phyloP scores from a whole-genome alignment of 257 asterid genomes.

The Solanum chilense region DNA sequence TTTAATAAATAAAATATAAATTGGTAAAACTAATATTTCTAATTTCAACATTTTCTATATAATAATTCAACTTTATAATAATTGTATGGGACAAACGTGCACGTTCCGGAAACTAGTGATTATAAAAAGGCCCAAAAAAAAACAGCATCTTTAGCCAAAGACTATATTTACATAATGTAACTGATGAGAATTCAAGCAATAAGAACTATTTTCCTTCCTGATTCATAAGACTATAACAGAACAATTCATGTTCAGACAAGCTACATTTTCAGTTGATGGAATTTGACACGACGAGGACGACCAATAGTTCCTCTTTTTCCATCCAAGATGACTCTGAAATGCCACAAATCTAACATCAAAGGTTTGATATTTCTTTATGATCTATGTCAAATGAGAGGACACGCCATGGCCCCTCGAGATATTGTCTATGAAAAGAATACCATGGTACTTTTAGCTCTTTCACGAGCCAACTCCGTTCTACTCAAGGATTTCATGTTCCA shows the following conservation, averaged over 20 bases:
- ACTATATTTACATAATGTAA: background rate
- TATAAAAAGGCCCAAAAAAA: background rate
- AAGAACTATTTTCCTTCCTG: background rate
- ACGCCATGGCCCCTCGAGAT: background rate
- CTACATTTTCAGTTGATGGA: background rate
- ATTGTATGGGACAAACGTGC: too few species aligned
- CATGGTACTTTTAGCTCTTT: background rate
- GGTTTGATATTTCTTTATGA: background rate
- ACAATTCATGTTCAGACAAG: background rate
- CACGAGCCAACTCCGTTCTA: background rate
- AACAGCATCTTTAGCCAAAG: background rate
- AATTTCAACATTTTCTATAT: too few species aligned
- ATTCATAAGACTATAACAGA: background rate
- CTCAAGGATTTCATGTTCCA: background rate
- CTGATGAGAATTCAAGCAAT: background rate
- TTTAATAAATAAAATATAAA: too few species aligned
- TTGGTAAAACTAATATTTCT: too few species aligned
- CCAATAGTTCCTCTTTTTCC: background rate
- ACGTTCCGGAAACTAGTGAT: too few species aligned
- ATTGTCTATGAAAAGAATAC: background rate
- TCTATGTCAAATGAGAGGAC: background rate
- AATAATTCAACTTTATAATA: too few species aligned
- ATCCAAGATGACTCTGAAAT: background rate
- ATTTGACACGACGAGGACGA: background rate
- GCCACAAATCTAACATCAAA: background rate